A percentile compares a stretch with the other conserved stretches of the same genome.
Conservation (phyloP, 2,329 filamentous ascomycete genomes). For the Nothophoma quercina region DNA sequence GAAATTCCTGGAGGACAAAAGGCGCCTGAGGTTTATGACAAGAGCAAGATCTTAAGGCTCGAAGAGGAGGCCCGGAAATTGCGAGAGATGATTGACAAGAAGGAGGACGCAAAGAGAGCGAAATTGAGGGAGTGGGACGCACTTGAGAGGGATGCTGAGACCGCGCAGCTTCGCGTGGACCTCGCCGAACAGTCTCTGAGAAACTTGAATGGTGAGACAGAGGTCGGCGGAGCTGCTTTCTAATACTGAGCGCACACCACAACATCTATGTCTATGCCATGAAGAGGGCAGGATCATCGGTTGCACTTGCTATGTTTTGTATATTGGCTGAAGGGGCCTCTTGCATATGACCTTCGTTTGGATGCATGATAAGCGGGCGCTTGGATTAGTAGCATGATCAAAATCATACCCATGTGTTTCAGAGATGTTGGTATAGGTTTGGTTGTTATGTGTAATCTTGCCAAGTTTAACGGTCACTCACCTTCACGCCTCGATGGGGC, state of each 20-base stretch:
- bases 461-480: conserved; percentile 26
- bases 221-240: conserved; percentile 48
- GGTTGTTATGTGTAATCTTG: background rate
- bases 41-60: conserved; percentile 53
- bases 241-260: conserved; percentile 24
- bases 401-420: background rate
- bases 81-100: conserved; percentile 55
- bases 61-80: conserved; percentile 58
- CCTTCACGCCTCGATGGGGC: conserved; percentile 13
- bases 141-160: conserved; percentile 54
- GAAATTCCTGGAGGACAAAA: conserved; percentile 55
- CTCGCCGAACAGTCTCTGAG: conserved; percentile 57
- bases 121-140: conserved; percentile 56
- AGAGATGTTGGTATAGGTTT: background rate
- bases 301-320: conserved; percentile 4
- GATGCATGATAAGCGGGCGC: conserved; percentile 24
- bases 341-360: conserved; percentile 21
- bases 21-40: conserved; percentile 53
- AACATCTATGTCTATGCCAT: too few relatives aligned
- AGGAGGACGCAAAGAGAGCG: conserved; percentile 54
- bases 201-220: conserved; percentile 50
- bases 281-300: background rate
- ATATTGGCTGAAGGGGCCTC: conserved; percentile 10
- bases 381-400: conserved; percentile 4
- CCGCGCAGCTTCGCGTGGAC: conserved; percentile 54